These are phyloP conservation scores for Triticum timopheevii DNA, from an alignment of 176 grass and related monocot species.

Conservation along the genomic window DNA sequence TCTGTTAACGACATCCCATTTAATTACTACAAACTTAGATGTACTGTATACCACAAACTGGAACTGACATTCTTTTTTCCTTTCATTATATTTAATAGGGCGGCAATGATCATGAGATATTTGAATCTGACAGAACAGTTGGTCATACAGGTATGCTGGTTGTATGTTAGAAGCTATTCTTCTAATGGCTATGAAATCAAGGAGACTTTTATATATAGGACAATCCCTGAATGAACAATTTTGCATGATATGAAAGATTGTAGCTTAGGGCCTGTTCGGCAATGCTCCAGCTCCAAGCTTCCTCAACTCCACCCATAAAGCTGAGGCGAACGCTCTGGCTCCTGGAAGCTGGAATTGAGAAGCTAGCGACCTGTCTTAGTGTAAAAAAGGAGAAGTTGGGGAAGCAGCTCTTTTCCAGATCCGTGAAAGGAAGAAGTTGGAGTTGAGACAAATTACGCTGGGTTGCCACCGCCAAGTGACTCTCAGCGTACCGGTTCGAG, in stretches of 20 bases:
- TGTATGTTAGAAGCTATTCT: conserved; percentile 24
- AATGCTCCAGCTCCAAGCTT: too few species aligned
- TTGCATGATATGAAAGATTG: background rate
- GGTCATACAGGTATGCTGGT: conserved; percentile 75
- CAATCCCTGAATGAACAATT: background rate
- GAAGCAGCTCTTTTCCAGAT: too few species aligned
- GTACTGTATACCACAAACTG: background rate
- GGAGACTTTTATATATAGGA: background rate
- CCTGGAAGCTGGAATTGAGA: too few species aligned
- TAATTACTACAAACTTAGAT: background rate
- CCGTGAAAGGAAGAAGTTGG: too few species aligned
- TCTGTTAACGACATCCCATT: background rate
- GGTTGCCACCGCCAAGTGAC: too few species aligned
- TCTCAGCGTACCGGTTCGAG: too few species aligned
- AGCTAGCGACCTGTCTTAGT: too few species aligned
- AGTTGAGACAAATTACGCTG: too few species aligned
- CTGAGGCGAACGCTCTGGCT: too few species aligned
- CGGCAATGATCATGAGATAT: conserved; percentile 95
- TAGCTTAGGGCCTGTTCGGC: background rate
- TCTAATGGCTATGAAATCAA: background rate
- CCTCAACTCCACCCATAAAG: too few species aligned
- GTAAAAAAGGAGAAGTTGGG: too few species aligned
- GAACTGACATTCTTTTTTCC: background rate
- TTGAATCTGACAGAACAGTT: conserved; percentile 85
- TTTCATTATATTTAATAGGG: conserved; percentile 49